Evolutionary conservation across 805 yeast species (phyloP).

Genomic region (Wickerhamomyces sydowiorum): DNA sequence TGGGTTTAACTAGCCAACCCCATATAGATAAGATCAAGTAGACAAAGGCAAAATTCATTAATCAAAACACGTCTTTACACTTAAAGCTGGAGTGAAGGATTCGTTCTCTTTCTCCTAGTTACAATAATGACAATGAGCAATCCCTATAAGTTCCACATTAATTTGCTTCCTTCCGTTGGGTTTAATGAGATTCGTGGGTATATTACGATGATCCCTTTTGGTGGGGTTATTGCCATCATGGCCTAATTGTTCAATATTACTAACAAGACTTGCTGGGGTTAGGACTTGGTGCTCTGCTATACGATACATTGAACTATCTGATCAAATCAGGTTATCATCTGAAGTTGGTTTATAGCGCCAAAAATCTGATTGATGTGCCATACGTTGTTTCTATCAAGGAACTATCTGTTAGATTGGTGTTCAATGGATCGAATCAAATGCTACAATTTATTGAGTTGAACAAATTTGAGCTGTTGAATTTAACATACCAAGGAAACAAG

Average conservation of each 20-base stretch:
- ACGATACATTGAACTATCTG: neutral
- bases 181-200: neutral
- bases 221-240: no score
- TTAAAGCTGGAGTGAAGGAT: neutral
- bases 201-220: neutral
- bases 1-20: neutral
- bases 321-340: neutral
- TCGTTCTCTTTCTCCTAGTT: no score
- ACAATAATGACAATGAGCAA: neutral
- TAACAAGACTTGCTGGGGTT: slow-evolving; percentile 35
- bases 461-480: slow-evolving; percentile 18
- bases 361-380: neutral
- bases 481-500: slow-evolving; percentile 26
- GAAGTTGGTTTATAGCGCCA: neutral
- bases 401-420: slow-evolving; percentile 18
- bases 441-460: slow-evolving; percentile 28
- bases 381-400: slow-evolving; percentile 10
- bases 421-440: slow-evolving; percentile 23
- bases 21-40: neutral
- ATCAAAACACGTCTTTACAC: neutral
- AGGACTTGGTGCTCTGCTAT: slow-evolving; percentile 1
- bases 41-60: no score
- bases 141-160: neutral
- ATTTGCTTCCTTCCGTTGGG: neutral
- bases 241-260: no score